Conservation (phyloP, 805 yeast species). For the Candida manassasensis region DNA sequence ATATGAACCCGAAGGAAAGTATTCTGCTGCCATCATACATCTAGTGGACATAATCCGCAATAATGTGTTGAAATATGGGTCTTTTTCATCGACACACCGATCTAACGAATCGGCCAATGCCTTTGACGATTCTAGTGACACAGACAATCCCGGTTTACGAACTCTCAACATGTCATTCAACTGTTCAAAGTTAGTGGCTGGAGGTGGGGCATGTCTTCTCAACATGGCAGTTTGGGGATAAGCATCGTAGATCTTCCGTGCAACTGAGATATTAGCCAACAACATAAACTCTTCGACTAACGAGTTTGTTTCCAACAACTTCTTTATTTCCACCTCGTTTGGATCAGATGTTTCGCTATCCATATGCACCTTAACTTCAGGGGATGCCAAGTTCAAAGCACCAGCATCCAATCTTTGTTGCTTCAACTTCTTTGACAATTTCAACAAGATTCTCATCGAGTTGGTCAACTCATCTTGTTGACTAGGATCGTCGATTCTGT, state of each 20-base stretch:
- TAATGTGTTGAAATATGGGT: conserved; percentile 88
- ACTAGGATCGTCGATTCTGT: conserved; percentile 74
- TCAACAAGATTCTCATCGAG: conserved; percentile 80
- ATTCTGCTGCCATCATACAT: conserved; percentile 99
- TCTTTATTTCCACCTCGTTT: conserved; percentile 87
- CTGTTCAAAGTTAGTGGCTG: conserved; percentile 84
- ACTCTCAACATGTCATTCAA: conserved; percentile 85
- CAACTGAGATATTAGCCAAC: conserved; percentile 94
- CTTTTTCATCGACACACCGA: conserved; percentile 74
- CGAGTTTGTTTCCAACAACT: conserved; percentile 85
- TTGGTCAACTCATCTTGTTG: conserved; percentile 80
- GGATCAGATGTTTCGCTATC: conserved; percentile 98
- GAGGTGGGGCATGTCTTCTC: conserved; percentile 97
- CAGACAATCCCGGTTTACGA: conserved; percentile 62
- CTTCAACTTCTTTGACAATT: conserved; percentile 77
- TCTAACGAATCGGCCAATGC: conserved; percentile 93
- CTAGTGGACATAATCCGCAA: conserved; percentile 96
- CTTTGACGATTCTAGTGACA: conserved; percentile 80
- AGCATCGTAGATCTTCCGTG: conserved; percentile 84
- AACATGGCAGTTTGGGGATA: conserved; percentile 98
- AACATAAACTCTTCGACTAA: conserved; percentile 98
- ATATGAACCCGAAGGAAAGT: conserved; percentile 85
- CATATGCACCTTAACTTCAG: conserved; percentile 95
- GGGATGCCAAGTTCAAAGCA: conserved; percentile 93
- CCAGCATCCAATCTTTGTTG: conserved; percentile 89